Conservation (phyloP, 176 grass and related monocot genomes). For the Chloris gayana region DNA sequence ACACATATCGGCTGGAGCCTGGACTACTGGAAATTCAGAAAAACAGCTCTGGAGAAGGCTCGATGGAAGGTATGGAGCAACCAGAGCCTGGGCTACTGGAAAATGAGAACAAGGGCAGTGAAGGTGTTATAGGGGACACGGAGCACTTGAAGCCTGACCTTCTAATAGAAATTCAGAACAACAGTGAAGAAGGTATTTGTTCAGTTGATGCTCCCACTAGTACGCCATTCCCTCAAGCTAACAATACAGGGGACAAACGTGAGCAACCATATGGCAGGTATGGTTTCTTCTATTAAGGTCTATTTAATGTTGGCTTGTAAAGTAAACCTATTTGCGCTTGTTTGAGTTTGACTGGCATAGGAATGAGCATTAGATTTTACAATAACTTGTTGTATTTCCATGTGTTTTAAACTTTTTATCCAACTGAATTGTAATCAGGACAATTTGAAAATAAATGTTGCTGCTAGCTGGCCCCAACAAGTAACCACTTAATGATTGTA, state of each 20-base stretch:
- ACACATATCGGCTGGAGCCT: background rate
- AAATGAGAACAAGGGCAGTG: conserved; percentile 1
- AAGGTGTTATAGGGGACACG: background rate
- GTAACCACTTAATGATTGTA: background rate
- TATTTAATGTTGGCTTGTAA: background rate
- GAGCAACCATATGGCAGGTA: conserved; percentile 39
- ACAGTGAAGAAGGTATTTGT: conserved; percentile 24
- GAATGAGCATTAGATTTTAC: background rate
- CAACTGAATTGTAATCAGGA: background rate
- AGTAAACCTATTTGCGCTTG: background rate
- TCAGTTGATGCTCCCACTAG: conserved; percentile 26
- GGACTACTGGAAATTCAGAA: background rate
- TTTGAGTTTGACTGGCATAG: conserved; percentile 1
- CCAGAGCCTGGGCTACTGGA: conserved; percentile 21
- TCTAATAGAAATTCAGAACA: conserved; percentile 1
- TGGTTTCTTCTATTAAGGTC: conserved; percentile 42
- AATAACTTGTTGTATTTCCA: background rate
- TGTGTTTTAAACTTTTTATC: conserved; percentile 5
- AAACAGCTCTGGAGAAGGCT: background rate
- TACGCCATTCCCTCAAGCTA: conserved; percentile 23
- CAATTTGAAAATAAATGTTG: background rate
- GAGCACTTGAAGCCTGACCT: conserved; percentile 2
- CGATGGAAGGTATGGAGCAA: background rate
- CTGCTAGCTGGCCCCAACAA: background rate
- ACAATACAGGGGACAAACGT: conserved; percentile 3